Evolutionary conservation across 352 stramenopile genomes (phyloP).

Genomic region (Phytopythium montanum): DNA sequence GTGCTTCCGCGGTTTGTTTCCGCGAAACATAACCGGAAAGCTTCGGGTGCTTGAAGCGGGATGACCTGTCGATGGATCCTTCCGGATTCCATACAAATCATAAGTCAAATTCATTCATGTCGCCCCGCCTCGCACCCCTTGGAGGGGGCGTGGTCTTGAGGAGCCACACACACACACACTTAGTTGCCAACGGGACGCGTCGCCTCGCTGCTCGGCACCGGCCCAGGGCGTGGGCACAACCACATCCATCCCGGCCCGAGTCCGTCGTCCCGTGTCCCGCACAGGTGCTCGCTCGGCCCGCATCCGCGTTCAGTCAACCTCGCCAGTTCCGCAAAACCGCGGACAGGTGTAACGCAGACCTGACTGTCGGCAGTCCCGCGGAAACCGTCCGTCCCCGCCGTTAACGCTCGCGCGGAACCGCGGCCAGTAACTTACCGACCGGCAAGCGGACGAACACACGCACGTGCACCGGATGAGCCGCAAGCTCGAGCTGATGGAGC

Average conservation of each 20-base stretch:
- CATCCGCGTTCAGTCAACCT: neutral
- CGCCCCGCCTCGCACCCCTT: constrained; percentile 2
- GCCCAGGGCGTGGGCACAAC: too few species aligned
- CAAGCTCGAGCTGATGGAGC: constrained; percentile 67
- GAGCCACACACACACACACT: constrained; percentile 1
- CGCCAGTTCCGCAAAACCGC: constrained; percentile 1
- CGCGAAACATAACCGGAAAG: neutral
- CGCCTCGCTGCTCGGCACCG: neutral
- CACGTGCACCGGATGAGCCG: constrained; percentile 47
- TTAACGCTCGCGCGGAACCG: constrained; percentile 4
- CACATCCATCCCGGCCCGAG: constrained; percentile 10
- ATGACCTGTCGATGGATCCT: neutral
- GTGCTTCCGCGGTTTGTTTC: neutral
- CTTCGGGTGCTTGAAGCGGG: neutral
- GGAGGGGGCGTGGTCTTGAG: neutral
- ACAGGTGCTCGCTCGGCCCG: too few species aligned
- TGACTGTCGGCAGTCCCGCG: neutral
- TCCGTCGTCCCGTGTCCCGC: too few species aligned
- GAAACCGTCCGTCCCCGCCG: neutral
- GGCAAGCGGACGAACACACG: neutral
- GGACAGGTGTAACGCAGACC: neutral
- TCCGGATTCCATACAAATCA: neutral
- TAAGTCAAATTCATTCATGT: neutral
- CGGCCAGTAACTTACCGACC: neutral
- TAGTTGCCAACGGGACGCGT: neutral